phyloP scores from a whole-genome alignment of 257 asterid species.

The Nemophila menziesii region DNA sequence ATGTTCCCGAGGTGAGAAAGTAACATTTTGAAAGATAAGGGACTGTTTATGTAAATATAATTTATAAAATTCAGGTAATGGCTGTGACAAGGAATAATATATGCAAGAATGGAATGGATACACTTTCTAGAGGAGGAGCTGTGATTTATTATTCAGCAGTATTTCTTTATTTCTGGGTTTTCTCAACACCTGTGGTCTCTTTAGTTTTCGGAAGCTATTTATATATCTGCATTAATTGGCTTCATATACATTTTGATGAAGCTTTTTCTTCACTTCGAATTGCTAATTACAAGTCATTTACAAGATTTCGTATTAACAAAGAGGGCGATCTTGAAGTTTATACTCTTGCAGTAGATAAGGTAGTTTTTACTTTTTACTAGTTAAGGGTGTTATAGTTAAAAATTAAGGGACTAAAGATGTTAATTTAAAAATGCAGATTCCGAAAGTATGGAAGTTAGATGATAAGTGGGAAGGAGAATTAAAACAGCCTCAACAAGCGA shows the following conservation, averaged over 20 bases:
- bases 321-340: conserved; percentile 83
- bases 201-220: conserved; percentile 93
- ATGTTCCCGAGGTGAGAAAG: conserved; percentile 71
- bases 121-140: conserved; percentile 72
- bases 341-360: conserved; percentile 98
- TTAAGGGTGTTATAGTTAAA: too few relatives aligned
- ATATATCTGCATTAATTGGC: conserved; percentile 91
- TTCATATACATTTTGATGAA: conserved; percentile 92
- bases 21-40: too few relatives aligned
- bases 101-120: conserved; percentile 81
- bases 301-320: conserved; percentile 66
- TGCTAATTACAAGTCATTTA: conserved; percentile 91
- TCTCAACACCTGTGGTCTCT: conserved; percentile 93
- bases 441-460: conserved; percentile 91
- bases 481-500: conserved; percentile 37
- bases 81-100: conserved; percentile 80
- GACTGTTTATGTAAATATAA: too few relatives aligned
- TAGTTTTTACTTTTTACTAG: conserved; percentile 16
- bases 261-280: conserved; percentile 96
- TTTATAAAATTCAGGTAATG: conserved; percentile 54
- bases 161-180: conserved; percentile 96
- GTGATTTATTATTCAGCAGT: conserved; percentile 84
- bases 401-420: neutral
- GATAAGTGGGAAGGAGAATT: conserved; percentile 76
- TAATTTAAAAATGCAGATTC: conserved; percentile 44